A percentile compares a stretch with the other conserved stretches of the same genome.
These are phyloP conservation scores for Kalmusia sp. DNA, from an alignment of 2,329 filamentous ascomycete genomes.

Conservation along the genomic window DNA sequence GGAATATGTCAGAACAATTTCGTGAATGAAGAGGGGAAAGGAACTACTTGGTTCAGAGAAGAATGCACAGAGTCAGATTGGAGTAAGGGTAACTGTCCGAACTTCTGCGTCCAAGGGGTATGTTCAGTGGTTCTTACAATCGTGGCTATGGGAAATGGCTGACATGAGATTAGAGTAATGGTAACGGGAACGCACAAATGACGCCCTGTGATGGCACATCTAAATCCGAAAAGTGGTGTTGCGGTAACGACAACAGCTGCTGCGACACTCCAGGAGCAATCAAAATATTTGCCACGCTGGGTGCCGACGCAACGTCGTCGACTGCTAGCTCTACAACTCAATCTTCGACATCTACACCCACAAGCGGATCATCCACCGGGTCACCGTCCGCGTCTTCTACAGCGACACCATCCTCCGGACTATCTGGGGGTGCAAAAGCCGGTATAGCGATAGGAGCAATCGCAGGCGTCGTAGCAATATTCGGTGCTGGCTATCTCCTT, in stretches of 20 bases:
- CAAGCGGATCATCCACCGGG: background rate
- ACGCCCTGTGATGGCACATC: conserved; percentile 6
- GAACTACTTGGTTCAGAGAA: background rate
- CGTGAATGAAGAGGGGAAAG: background rate
- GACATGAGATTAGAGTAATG: background rate
- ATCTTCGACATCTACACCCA: background rate
- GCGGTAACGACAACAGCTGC: conserved; percentile 2
- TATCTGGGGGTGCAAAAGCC: background rate
- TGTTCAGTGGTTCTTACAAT: background rate
- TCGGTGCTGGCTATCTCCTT: background rate
- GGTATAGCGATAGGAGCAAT: background rate
- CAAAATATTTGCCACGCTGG: background rate
- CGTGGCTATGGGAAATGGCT: background rate
- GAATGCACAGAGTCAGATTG: conserved; percentile 6
- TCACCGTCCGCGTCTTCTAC: background rate
- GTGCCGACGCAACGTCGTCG: background rate
- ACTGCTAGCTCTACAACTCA: background rate
- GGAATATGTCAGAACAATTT: conserved; percentile 7
- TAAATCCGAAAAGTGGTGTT: conserved; percentile 1
- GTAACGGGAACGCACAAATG: background rate
- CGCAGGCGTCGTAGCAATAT: background rate
- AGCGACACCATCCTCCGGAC: background rate
- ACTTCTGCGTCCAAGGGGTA: background rate
- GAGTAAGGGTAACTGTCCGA: conserved; percentile 5
- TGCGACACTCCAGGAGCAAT: background rate